Base-by-base conservation (phyloP, 495 filamentous ascomycete species). In the Penicillium flavigenum region DNA sequence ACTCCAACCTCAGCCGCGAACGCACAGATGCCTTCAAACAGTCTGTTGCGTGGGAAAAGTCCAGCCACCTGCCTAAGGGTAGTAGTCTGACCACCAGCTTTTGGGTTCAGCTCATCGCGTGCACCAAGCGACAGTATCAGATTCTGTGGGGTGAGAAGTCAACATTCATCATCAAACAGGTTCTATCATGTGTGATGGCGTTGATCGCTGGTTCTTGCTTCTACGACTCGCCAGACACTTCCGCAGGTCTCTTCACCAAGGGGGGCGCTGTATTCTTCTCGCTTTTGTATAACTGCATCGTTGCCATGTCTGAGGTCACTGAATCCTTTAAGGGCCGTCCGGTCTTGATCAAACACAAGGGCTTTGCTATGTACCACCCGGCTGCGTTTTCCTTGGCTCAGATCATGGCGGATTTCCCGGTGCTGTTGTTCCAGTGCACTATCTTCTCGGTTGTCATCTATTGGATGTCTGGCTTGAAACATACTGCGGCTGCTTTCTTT, bases 281-380 rank as follows among this genome's bases (percentile, higher is more conserved):
- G 29, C 63, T 91, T 4, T 69, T 93, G 27, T 91, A 90, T 69
- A 88, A 89, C 62, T 82, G 83, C 46, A 79, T 91, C 32, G 72
- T 90, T 12, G 84, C 89, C 10, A 76, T 92, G 53, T 79, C 86
- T 5, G 89, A 92, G 64, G 77, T 90, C 17, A 88, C 83, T 24
- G 78, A 85, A 22, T 86, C 87, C 0, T 90, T 90, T 64, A 75
- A 79, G 11, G 81, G 82, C 0, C 81, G 88, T 19, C 88, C 85
- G 4, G 84, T 92, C 43, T 68, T 92, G 26, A 78, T 87, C 47
- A 90, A 91, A 55, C 89, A 93, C 68, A 87, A 88, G 63, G 75
- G 76, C 20, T 91, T 90, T 64, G 84, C 83, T 12, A 86, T 90
- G 63, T 89, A 87, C 66, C 81, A 87, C 7, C 89, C 89, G 4